Conservation (phyloP, 139 green algal genomes). For the Nannochloris sp. region DNA sequence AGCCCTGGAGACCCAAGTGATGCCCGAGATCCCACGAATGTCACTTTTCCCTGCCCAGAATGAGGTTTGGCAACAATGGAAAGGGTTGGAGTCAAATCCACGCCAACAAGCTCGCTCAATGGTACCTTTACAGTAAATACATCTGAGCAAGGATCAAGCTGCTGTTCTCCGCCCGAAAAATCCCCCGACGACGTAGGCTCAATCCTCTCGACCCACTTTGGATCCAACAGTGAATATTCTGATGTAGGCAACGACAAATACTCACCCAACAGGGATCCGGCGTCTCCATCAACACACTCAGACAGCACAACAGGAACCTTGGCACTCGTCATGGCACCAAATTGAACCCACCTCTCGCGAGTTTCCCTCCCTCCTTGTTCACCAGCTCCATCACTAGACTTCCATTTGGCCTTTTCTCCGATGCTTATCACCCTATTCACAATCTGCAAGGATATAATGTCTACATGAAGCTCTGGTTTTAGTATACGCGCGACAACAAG, state of each 20-base stretch:
- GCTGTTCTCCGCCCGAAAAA: neutral
- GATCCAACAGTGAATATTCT: slow-evolving; percentile 31
- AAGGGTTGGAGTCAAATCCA: slow-evolving; percentile 21
- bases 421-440: slow-evolving; percentile 19
- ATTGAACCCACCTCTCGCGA: slow-evolving; percentile 26
- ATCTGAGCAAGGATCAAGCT: slow-evolving; percentile 3
- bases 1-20: slow-evolving; percentile 18
- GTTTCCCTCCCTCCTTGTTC: neutral
- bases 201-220: slow-evolving; percentile 21
- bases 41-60: slow-evolving; percentile 7
- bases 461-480: neutral
- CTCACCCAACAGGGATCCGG: slow-evolving; percentile 2
- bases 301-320: neutral
- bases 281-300: neutral
- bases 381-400: neutral
- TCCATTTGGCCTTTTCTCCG: neutral
- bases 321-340: slow-evolving; percentile 1
- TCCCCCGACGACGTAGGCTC: neutral
- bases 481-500: neutral
- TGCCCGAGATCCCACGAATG: slow-evolving; percentile 13
- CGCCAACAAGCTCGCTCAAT: slow-evolving; percentile 19
- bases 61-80: slow-evolving; percentile 6
- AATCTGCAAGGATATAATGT: neutral
- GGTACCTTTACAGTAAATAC: slow-evolving; percentile 21
- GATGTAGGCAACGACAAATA: slow-evolving; percentile 25